Conservation (phyloP, 2,329 filamentous ascomycete genomes). For the Alternaria consortialis region DNA sequence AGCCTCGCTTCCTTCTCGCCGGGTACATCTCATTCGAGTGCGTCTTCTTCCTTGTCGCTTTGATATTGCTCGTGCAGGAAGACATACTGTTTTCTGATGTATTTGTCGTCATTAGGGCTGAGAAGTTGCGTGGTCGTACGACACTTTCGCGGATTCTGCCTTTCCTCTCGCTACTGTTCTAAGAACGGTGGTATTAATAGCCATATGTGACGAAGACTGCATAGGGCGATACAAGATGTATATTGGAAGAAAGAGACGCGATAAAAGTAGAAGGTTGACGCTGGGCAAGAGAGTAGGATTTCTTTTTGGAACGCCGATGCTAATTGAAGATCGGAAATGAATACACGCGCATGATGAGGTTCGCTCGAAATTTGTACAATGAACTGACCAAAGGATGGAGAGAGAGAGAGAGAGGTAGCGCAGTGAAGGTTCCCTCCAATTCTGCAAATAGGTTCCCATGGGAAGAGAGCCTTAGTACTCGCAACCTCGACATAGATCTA, state of each 20-base stretch:
- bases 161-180: constrained; percentile 1
- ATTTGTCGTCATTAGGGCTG: constrained; percentile 17
- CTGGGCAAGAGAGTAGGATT: background rate
- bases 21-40: constrained; percentile 3
- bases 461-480: constrained; percentile 18
- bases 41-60: constrained; percentile 16
- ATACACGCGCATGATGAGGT: background rate
- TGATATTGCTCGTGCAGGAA: constrained; percentile 31
- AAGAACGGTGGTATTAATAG: constrained; percentile 15
- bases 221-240: background rate
- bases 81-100: background rate
- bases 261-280: background rate
- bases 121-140: background rate
- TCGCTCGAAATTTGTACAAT: background rate
- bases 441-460: background rate
- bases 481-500: constrained; percentile 22
- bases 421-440: background rate
- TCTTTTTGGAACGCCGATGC: background rate
- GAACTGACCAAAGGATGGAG: background rate
- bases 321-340: background rate
- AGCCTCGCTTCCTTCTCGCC: constrained; percentile 21
- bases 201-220: background rate
- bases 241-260: background rate
- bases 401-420: background rate
- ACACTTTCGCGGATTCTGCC: constrained; percentile 7